Base-by-base conservation (phyloP, 805 yeast genomes). In the Dipodascus geniculatus region DNA sequence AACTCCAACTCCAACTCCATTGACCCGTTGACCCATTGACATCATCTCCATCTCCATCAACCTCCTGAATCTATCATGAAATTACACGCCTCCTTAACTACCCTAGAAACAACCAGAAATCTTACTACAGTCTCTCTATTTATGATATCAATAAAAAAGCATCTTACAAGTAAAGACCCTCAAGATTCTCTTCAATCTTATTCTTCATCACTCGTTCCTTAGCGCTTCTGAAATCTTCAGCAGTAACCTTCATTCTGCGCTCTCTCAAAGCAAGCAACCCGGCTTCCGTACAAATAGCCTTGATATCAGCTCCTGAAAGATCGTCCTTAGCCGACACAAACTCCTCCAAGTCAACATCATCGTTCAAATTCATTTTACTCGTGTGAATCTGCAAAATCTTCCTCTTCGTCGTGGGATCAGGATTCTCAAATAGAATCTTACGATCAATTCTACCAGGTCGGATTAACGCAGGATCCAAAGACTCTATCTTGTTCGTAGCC, bases 371-470 rank as follows among this genome's bases (percentile, higher is more conserved):
- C 98, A 90, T 90, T 72, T 88, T 90, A 57, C 87, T 81, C 1
- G 97, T 90, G 69, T 91, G 98, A 61, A 91, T 91, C 55, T 82
- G 78, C 65, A 91, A 78, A 69, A 91, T 91, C 78, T 90, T 90
- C 74, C 89, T 86, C 75, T 91, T 86, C 50, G 96, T 90, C 55
- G 84, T 81, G 48, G 90, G 83, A 64, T 91, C 96, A 23, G 98
- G 98, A 63, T 90, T 91, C 71, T 93, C 97, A 71, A 91, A 91
- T 68, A 90, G 78, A 63, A 90, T 90, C 75, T 90, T 90, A 66
- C 98, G 81, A 71, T 90, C 98, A 63, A 90, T 91, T 76, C 98
- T 85, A 48, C 98, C 98, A 0, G 98, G 98, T 71, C 98, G 82
- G 61, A 91, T 85, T 63, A 91, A 77, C 1, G 98, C 98, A 6